These are phyloP conservation scores for Globisporangium iwayamae DNA, from an alignment of 352 stramenopile genomes.

Conservation along the genomic window DNA sequence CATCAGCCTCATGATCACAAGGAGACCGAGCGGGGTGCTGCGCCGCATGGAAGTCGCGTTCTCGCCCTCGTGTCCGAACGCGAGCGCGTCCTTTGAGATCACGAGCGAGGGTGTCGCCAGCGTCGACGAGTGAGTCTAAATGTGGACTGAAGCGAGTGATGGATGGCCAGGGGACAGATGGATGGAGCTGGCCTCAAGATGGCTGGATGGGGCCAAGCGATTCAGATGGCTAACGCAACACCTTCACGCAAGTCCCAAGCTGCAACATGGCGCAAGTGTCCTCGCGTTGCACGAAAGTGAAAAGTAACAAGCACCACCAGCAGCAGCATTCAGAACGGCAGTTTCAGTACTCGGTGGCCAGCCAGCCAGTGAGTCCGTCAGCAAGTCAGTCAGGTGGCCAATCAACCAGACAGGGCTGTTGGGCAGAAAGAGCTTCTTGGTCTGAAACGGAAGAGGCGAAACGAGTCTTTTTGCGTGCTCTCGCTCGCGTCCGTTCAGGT, in stretches of 20 bases:
- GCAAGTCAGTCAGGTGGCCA: background rate
- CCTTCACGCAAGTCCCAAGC: background rate
- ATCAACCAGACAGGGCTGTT: background rate
- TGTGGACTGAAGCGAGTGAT: background rate
- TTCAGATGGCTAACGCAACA: background rate
- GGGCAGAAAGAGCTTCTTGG: background rate
- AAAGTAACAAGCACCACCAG: background rate
- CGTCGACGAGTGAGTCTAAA: conserved; percentile 6
- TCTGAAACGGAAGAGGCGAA: background rate
- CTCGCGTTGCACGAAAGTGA: conserved; percentile 4
- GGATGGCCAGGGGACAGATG: background rate
- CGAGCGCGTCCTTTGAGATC: conserved; percentile 51
- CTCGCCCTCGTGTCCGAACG: conserved; percentile 44
- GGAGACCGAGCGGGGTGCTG: conserved; percentile 21
- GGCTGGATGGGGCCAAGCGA: background rate
- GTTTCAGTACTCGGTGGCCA: background rate
- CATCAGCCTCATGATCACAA: conserved; percentile 49
- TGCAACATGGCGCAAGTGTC: too few relatives aligned
- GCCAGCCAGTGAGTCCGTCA: background rate
- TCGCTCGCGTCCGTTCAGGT: background rate
- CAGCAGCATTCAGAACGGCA: background rate
- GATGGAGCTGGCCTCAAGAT: background rate
- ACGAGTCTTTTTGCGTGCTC: background rate
- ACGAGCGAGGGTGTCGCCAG: conserved; percentile 40
- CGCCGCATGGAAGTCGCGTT: conserved; percentile 50